Conservation (phyloP, 2,329 filamentous ascomycete genomes). For the Neofusicoccum umdonicola region DNA sequence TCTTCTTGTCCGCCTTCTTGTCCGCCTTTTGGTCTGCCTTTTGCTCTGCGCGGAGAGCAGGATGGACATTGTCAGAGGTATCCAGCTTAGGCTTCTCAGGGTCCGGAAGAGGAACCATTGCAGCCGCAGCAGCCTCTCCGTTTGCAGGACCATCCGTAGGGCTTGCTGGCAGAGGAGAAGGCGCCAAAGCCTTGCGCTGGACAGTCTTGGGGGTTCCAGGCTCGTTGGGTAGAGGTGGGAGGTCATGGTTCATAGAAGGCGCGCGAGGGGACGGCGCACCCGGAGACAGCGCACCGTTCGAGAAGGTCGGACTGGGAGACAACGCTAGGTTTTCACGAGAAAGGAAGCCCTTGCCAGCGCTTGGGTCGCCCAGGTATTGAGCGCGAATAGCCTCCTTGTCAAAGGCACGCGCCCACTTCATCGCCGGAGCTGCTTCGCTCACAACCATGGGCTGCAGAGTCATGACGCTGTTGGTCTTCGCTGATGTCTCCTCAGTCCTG, state of each 20-base stretch:
- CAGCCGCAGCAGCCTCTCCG: slow-evolving; percentile 21
- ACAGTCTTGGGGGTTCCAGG: slow-evolving; percentile 21
- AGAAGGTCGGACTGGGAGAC: slow-evolving; percentile 6
- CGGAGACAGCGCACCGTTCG: background rate
- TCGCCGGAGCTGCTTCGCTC: slow-evolving; percentile 83
- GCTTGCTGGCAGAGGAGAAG: slow-evolving; percentile 21
- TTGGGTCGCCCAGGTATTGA: slow-evolving; percentile 75
- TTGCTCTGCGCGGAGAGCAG: slow-evolving; percentile 35
- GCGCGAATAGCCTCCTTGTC: slow-evolving; percentile 84
- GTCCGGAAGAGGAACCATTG: slow-evolving; percentile 32
- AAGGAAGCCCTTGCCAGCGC: slow-evolving; percentile 63
- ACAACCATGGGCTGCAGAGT: slow-evolving; percentile 82
- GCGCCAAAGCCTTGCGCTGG: slow-evolving; percentile 26
- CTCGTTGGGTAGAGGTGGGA: slow-evolving; percentile 42
- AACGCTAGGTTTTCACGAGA: slow-evolving; percentile 44
- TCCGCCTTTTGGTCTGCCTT: too few species aligned
- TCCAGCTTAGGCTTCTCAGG: slow-evolving; percentile 28
- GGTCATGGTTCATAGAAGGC: slow-evolving; percentile 32
- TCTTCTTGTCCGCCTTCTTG: background rate
- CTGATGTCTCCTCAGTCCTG: slow-evolving; percentile 52
- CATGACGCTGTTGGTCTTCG: slow-evolving; percentile 85
- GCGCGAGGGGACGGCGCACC: background rate
- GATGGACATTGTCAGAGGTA: slow-evolving; percentile 35
- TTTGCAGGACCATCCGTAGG: background rate
- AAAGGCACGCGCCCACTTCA: slow-evolving; percentile 97